phyloP scores from a whole-genome alignment of 768 basidiomycete genomes.

The Psilocybe cyanescens region DNA sequence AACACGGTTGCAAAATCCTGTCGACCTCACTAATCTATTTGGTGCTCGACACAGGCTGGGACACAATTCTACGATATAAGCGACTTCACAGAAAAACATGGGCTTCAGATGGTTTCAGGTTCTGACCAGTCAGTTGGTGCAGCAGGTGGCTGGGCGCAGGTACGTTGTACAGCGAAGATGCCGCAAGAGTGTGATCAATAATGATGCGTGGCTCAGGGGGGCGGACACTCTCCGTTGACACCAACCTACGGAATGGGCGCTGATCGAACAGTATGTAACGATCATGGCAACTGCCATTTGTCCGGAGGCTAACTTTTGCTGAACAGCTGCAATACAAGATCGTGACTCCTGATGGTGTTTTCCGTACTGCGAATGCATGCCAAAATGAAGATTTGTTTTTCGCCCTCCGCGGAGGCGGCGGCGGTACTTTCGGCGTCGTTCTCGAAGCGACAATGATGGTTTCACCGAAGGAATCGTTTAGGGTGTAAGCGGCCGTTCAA shows the following conservation, averaged over 20 bases:
- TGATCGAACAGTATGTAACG: conserved; percentile 43
- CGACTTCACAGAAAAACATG: conserved; percentile 43
- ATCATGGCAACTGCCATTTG: neutral
- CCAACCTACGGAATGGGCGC: conserved; percentile 49
- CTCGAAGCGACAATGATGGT: conserved; percentile 39
- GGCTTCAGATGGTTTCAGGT: conserved; percentile 51
- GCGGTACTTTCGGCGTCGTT: conserved; percentile 52
- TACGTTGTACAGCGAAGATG: neutral
- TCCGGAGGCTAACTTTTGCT: neutral
- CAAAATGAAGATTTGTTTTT: conserved; percentile 59
- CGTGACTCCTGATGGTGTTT: conserved; percentile 55
- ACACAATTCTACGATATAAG: conserved; percentile 47
- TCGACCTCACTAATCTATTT: neutral
- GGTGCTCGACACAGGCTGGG: conserved; percentile 36
- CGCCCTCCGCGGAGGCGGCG: conserved; percentile 53
- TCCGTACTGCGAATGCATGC: conserved; percentile 48
- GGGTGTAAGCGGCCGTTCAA: conserved; percentile 13
- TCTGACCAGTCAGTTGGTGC: conserved; percentile 45
- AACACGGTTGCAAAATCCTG: neutral
- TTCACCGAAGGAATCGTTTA: conserved; percentile 32
- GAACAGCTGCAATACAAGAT: conserved; percentile 51
- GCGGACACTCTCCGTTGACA: conserved; percentile 48
- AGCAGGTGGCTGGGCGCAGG: conserved; percentile 45
- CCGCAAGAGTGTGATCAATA: neutral
- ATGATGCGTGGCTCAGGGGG: conserved; percentile 28